A percentile compares a stretch with the other conserved stretches of the same genome.
phyloP scores from a whole-genome alignment of 805 yeast species.

The Zygosaccharomyces gambellarensis region DNA sequence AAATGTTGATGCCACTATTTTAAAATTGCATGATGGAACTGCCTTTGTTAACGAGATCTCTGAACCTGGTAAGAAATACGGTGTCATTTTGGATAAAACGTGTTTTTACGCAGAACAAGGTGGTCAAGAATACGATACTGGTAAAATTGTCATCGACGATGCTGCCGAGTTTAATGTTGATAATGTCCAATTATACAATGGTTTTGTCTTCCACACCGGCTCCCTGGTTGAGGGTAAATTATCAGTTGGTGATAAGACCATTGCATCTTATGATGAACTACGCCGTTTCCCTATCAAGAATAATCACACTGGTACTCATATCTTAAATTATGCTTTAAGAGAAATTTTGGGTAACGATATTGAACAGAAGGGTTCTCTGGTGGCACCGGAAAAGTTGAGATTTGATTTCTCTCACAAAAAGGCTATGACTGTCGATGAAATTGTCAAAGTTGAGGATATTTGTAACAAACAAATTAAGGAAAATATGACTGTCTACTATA shows the following conservation, averaged over 20 bases:
- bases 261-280: slow-evolving; percentile 85
- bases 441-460: slow-evolving; percentile 69
- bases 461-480: slow-evolving; percentile 66
- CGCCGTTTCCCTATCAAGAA: slow-evolving; percentile 96
- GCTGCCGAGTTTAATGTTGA: slow-evolving; percentile 80
- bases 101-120: slow-evolving; percentile 99
- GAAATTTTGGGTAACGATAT: slow-evolving; percentile 81
- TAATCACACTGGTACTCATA: slow-evolving; percentile 98
- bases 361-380: slow-evolving; percentile 95
- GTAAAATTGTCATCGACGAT: slow-evolving; percentile 86
- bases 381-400: slow-evolving; percentile 90
- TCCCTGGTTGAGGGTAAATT: slow-evolving; percentile 69
- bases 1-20: slow-evolving; percentile 61
- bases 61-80: slow-evolving; percentile 53
- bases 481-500: slow-evolving; percentile 68
- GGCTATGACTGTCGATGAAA: slow-evolving; percentile 66
- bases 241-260: slow-evolving; percentile 61
- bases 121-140: slow-evolving; percentile 97
- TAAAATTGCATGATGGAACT: slow-evolving; percentile 66
- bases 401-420: slow-evolving; percentile 95
- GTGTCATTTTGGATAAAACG: slow-evolving; percentile 81
- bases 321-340: slow-evolving; percentile 82
- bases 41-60: slow-evolving; percentile 51
- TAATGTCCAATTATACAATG: slow-evolving; percentile 89
- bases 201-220: slow-evolving; percentile 95